phyloP scores from a whole-genome alignment of 2,329 filamentous ascomycete genomes.

The Kalaharituber pfeilii region DNA sequence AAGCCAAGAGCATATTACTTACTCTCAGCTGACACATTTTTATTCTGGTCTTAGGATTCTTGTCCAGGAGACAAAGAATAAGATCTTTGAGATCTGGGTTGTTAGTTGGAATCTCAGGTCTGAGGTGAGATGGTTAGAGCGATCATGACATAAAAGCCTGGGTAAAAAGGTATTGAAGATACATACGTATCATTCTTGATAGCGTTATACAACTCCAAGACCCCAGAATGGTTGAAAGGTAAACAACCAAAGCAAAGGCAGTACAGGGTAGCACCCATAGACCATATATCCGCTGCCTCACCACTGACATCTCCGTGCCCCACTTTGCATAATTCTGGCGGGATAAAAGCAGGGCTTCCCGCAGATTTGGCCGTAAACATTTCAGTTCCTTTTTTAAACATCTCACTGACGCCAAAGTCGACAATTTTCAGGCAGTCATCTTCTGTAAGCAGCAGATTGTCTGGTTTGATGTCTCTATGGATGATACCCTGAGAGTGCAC shows the following conservation, averaged over 20 bases:
- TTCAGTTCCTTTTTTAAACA: conserved; percentile 74
- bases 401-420: conserved; percentile 97
- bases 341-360: conserved; percentile 84
- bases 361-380: conserved; percentile 91
- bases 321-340: conserved; percentile 75
- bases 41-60: conserved; percentile 68
- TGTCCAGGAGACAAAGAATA: conserved; percentile 57
- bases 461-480: conserved; percentile 93
- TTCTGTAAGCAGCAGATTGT: conserved; percentile 77
- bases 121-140: conserved; percentile 36
- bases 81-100: conserved; percentile 47
- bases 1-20: conserved; percentile 26
- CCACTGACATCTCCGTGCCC: conserved; percentile 79
- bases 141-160: neutral
- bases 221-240: conserved; percentile 62
- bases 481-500: conserved; percentile 89
- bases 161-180: neutral
- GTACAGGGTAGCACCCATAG: conserved; percentile 90
- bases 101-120: conserved; percentile 43
- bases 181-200: conserved; percentile 50
- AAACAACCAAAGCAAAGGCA: conserved; percentile 78
- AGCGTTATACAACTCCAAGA: conserved; percentile 76
- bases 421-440: conserved; percentile 94
- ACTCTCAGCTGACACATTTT: conserved; percentile 68
- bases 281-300: conserved; percentile 88